phyloP scores from a whole-genome alignment of 192 early-diverging fungal genomes.

The Podila epicladia region DNA sequence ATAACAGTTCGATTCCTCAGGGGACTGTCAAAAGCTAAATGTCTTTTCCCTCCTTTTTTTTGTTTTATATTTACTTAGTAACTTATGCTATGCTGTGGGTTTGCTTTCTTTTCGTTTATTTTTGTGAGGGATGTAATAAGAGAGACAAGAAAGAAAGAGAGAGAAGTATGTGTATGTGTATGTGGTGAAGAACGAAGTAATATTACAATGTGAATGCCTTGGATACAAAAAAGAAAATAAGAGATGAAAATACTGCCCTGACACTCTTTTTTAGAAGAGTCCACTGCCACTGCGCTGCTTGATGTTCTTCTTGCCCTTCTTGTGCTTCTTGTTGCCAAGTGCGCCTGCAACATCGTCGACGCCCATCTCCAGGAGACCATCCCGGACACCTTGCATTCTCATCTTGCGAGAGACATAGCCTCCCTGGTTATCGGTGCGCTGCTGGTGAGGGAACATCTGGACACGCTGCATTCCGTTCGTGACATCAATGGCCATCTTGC shows the following conservation, averaged over 20 bases:
- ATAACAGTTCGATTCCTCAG: too few species aligned
- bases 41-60: too few species aligned
- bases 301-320: conserved; percentile 81
- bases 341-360: conserved; percentile 46
- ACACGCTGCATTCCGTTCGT: conserved; percentile 60
- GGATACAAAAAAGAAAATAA: not conserved
- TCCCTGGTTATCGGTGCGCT: conserved; percentile 57
- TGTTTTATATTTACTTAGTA: too few species aligned
- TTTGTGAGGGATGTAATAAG: too few species aligned
- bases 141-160: too few species aligned
- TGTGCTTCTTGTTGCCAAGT: conserved; percentile 66
- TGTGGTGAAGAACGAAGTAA: too few species aligned
- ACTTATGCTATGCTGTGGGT: too few species aligned
- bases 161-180: too few species aligned
- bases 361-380: conserved; percentile 33
- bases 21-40: too few species aligned
- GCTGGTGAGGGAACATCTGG: conserved; percentile 71
- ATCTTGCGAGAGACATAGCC: conserved; percentile 40
- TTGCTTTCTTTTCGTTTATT: too few species aligned
- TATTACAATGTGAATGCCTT: not conserved
- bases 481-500: conserved; percentile 43
- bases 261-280: conserved; percentile 35
- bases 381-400: conserved; percentile 38
- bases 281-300: conserved; percentile 79
- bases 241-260: conserved; percentile 20